Conservation (phyloP, 2,329 filamentous ascomycete species). For the Didymellaceae sp. region DNA sequence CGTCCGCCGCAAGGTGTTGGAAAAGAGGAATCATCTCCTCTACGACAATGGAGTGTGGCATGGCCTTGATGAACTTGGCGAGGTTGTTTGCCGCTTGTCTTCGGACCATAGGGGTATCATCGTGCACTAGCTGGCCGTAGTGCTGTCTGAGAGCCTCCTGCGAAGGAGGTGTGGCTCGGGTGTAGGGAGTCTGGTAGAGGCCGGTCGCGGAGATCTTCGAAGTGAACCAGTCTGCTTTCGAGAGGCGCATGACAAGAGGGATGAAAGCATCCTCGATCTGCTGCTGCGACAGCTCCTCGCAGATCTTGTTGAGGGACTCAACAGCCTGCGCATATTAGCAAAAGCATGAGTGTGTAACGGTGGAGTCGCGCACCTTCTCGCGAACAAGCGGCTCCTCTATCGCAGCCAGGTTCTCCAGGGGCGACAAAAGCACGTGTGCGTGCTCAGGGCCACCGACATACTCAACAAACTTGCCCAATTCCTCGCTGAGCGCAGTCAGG, state of each 20-base stretch:
- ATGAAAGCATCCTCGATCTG: constrained; percentile 99
- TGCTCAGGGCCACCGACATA: constrained; percentile 94
- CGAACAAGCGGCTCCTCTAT: constrained; percentile 98
- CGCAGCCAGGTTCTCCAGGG: constrained; percentile 95
- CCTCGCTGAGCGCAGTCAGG: constrained; percentile 93
- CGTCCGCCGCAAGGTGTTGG: constrained; percentile 93
- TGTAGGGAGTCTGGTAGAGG: constrained; percentile 92
- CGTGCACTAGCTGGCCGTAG: constrained; percentile 91
- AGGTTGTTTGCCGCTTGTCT: constrained; percentile 96
- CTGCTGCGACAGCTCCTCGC: constrained; percentile 84
- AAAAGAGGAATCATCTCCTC: constrained; percentile 99
- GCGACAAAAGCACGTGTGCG: constrained; percentile 94
- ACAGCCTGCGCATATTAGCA: constrained; percentile 72
- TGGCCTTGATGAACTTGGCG: constrained; percentile 96
- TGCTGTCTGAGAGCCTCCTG: constrained; percentile 92
- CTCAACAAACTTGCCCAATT: constrained; percentile 95
- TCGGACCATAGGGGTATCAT: constrained; percentile 98
- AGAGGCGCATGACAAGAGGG: constrained; percentile 90
- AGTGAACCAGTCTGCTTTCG: constrained; percentile 99
- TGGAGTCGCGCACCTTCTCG: constrained; percentile 75
- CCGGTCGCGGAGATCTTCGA: constrained; percentile 98
- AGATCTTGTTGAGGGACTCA: constrained; percentile 99
- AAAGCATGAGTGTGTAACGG: not conserved
- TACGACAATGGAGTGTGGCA: constrained; percentile 88
- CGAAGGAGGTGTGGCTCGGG: constrained; percentile 82